A percentile compares a stretch with the other conserved stretches of the same genome.
Conservation (phyloP, 441 rosid genomes). For the Sinapis alba region DNA sequence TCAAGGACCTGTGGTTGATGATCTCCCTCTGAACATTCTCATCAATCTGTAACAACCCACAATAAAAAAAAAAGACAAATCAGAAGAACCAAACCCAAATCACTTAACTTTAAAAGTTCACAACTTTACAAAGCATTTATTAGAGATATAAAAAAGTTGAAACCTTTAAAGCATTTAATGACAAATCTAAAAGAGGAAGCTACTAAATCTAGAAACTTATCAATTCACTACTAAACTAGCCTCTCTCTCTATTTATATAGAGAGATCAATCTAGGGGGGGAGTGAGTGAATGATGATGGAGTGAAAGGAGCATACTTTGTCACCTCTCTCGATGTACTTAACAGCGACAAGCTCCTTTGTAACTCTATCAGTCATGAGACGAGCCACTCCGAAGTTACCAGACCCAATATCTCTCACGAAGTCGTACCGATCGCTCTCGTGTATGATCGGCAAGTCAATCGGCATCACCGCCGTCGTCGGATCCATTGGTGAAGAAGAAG, state of each 20-base stretch:
- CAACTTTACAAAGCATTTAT: neutral
- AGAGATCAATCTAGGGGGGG: neutral
- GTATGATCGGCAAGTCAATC: conserved; percentile 62
- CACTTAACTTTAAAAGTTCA: neutral
- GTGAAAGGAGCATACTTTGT: conserved; percentile 43
- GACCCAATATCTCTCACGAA: conserved; percentile 66
- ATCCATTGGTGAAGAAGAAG: conserved; percentile 42
- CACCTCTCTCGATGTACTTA: conserved; percentile 78
- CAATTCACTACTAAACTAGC: neutral
- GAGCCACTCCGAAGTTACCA: conserved; percentile 68
- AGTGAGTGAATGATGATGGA: neutral
- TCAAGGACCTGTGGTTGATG: conserved; percentile 70
- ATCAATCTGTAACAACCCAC: conserved; percentile 59
- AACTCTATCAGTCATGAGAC: conserved; percentile 64
- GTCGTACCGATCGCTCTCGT: conserved; percentile 75
- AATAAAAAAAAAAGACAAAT: neutral
- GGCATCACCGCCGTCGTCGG: conserved; percentile 55
- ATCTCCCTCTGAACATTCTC: conserved; percentile 74
- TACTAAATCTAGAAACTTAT: conserved; percentile 36
- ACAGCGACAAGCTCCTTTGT: conserved; percentile 72
- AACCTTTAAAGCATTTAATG: conserved; percentile 2
- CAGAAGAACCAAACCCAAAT: neutral
- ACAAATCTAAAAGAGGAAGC: conserved; percentile 16
- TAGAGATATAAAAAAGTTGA: too few relatives aligned
- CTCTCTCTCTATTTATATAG: neutral